Evolutionary conservation across 345 rosid genomes (phyloP).

Genomic region (Aurinia saxatilis): DNA sequence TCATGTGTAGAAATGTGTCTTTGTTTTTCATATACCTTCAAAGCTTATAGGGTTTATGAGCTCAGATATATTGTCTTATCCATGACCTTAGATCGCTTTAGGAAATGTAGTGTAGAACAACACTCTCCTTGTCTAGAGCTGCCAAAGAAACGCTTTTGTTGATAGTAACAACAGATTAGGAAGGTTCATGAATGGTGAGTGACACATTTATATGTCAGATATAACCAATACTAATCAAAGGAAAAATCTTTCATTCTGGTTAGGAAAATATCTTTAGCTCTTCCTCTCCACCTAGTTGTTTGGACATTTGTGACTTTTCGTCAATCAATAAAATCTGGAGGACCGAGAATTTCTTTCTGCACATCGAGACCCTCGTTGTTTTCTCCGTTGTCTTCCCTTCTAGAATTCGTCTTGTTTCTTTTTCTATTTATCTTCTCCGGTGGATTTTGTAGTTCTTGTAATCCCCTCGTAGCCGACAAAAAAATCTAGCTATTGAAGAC

Average conservation of each 20-base stretch:
- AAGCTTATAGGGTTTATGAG: not conserved
- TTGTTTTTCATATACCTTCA: not conserved
- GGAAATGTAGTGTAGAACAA: not conserved
- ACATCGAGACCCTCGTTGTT: slow-evolving; percentile 29
- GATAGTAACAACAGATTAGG: not conserved
- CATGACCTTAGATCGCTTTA: not conserved
- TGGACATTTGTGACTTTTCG: not conserved
- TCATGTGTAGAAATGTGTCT: not conserved
- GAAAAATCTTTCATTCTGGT: too few species aligned
- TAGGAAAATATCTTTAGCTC: too few species aligned
- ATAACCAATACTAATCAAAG: not conserved
- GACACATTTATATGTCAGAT: too few species aligned
- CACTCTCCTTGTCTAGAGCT: not conserved
- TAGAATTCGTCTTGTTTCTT: not conserved
- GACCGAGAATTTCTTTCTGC: not conserved
- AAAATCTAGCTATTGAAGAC: slow-evolving; percentile 38
- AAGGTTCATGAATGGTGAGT: not conserved
- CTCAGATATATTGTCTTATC: not conserved
- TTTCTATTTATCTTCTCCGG: slow-evolving; percentile 3
- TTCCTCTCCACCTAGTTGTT: not conserved
- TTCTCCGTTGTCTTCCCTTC: not conserved
- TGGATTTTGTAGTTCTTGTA: slow-evolving; percentile 31
- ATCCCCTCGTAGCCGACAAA: slow-evolving; percentile 9
- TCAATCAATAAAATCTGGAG: slow-evolving; percentile 24
- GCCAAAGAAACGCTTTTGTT: not conserved